Base-by-base conservation (phyloP, 306 rosid genomes). In the Delonix regia region DNA sequence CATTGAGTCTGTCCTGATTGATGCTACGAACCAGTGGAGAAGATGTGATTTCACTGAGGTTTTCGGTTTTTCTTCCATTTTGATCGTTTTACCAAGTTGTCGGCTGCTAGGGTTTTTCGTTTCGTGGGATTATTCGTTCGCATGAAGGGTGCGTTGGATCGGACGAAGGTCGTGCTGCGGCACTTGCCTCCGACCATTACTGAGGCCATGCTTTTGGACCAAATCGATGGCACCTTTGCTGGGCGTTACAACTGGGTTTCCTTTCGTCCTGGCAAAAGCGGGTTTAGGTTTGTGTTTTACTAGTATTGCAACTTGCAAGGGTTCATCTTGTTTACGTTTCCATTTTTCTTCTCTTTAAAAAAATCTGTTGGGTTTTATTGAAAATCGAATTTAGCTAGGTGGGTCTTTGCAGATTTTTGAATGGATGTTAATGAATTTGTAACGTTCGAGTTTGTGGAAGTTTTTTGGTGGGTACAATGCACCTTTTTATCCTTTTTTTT, bases 161-260 rank as follows among this genome's bases (percentile, higher is more conserved):
- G 97, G 81, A 89, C 92, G 34, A 91, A 89, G 87, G 94, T 89
- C 56, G 97, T 91, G 81, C 77, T 91, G 14, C 90, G 97, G 55
- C 92, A 89, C 92, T 85, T 91, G 78, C 97, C 94, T 30, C 97
- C 92, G 22, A 62, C 90, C 7, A 82, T 89, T n/a, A 64, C 97
- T 7, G 72, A 80, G 80, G 79, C 83, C 22, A 18, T 80, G 10
- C 87, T 91, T 62, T 74, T 83, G 74, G 74, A 85, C 47, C 90
- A 81, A 66, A 83, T 91, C 66, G 92, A 89, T 22, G 77, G 56
- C 45, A 4, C 80, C 75, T 89, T 91, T 74, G 79, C 80, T 10
- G 89, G 83, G 28, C 97, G 97, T 66, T 91, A 91, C 88, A 82
- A 78, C 73, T 89, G 92, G 92, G 51, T 89, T 39, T 74, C 89